Percentiles rank a stretch among this genome's conserved stretches.
Evolutionary conservation across 164 flowering plant genomes (phyloP).

Genomic region (Houttuynia cordata): DNA sequence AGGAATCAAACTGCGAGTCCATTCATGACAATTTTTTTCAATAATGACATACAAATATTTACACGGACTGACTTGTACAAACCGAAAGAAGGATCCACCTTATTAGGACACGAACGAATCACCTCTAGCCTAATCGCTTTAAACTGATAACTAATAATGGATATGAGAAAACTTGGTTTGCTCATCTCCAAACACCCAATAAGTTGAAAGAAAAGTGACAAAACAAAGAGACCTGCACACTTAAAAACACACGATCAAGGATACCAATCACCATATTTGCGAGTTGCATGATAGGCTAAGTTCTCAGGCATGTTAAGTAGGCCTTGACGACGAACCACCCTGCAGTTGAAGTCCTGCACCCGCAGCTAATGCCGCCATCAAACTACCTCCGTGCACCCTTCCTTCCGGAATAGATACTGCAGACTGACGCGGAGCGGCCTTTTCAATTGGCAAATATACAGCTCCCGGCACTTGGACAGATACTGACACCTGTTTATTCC

Average conservation of each 20-base stretch:
- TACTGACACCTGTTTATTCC: not conserved
- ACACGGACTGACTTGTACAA: not conserved
- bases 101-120: not conserved
- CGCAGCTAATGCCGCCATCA: constrained; percentile 32
- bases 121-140: not conserved
- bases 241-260: not conserved
- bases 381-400: constrained; percentile 41
- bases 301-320: constrained; percentile 8
- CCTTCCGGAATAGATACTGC: constrained; percentile 35
- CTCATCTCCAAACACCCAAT: constrained; percentile 1
- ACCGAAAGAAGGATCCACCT: not conserved
- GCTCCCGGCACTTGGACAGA: not conserved
- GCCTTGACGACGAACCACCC: constrained; percentile 11
- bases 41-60: not conserved
- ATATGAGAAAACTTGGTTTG: not conserved
- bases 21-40: not conserved
- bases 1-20: not conserved
- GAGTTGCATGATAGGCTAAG: constrained; percentile 12
- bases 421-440: not conserved
- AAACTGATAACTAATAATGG: not conserved
- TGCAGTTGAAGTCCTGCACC: constrained; percentile 8
- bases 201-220: not conserved
- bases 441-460: not conserved
- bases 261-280: not conserved
- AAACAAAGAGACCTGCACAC: not conserved